Percentiles rank a stretch among this genome's conserved stretches.
phyloP scores from a whole-genome alignment of 106 monocot species.

The Dendrobium chrysotoxum region DNA sequence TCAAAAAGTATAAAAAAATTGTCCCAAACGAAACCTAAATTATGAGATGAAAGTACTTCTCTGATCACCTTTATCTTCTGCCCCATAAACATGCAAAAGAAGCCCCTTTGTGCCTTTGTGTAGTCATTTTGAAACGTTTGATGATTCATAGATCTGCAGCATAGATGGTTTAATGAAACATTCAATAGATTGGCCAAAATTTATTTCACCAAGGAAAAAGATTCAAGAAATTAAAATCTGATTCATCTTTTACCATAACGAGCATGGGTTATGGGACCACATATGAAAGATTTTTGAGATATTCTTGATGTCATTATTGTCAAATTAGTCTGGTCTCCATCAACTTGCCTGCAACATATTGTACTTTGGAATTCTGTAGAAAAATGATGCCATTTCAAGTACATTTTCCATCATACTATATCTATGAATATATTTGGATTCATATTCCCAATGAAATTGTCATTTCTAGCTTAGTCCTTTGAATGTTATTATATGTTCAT shows the following conservation, averaged over 20 bases:
- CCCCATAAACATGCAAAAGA: too few species aligned
- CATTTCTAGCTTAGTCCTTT: not conserved
- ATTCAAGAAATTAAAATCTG: not conserved
- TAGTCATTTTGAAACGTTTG: not conserved
- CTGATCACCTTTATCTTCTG: too few species aligned
- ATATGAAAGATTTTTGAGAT: not conserved
- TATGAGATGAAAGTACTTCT: too few species aligned
- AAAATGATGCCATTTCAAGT: not conserved
- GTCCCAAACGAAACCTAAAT: too few species aligned
- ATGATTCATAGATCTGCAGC: not conserved
- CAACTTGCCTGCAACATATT: conserved; percentile 1
- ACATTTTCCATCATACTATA: not conserved
- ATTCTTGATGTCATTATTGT: not conserved
- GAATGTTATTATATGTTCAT: not conserved
- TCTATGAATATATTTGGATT: not conserved
- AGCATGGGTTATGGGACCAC: not conserved
- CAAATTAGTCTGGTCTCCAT: not conserved
- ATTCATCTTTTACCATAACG: not conserved
- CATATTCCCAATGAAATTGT: not conserved
- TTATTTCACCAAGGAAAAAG: not conserved
- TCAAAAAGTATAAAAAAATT: too few species aligned
- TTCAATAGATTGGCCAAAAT: not conserved
- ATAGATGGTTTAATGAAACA: not conserved
- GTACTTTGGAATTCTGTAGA: not conserved
- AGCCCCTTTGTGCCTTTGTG: not conserved